Conservation (phyloP, 257 asterid species). For the Datura wrightii region DNA sequence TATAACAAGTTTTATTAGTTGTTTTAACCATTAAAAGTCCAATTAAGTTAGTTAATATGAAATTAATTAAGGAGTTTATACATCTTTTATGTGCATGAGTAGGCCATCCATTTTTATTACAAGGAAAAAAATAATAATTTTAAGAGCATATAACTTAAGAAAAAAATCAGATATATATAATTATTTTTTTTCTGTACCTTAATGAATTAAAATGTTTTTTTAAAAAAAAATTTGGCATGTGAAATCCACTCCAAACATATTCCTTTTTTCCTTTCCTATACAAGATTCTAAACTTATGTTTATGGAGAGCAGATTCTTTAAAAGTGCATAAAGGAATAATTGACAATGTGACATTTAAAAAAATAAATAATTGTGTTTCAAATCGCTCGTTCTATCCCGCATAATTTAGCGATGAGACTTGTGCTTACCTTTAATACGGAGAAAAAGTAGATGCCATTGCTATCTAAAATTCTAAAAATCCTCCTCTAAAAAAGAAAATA, state of each 20-base stretch:
- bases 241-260: background rate
- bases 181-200: background rate
- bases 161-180: background rate
- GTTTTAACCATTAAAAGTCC: too few relatives aligned
- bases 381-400: too few relatives aligned
- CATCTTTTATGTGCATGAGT: too few relatives aligned
- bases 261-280: background rate
- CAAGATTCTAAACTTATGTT: background rate
- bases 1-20: too few relatives aligned
- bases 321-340: background rate
- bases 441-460: background rate
- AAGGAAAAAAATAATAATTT: too few relatives aligned
- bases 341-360: background rate
- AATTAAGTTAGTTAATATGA: too few relatives aligned
- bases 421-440: background rate
- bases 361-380: background rate
- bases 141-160: too few relatives aligned
- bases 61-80: too few relatives aligned
- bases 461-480: background rate
- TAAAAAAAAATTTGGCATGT: too few relatives aligned
- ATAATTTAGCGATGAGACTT: background rate
- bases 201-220: background rate
- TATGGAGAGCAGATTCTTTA: background rate
- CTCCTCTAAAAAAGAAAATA: background rate
- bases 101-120: too few relatives aligned